Conservation (phyloP, 345 rosid species). For the Clausena lansium region DNA sequence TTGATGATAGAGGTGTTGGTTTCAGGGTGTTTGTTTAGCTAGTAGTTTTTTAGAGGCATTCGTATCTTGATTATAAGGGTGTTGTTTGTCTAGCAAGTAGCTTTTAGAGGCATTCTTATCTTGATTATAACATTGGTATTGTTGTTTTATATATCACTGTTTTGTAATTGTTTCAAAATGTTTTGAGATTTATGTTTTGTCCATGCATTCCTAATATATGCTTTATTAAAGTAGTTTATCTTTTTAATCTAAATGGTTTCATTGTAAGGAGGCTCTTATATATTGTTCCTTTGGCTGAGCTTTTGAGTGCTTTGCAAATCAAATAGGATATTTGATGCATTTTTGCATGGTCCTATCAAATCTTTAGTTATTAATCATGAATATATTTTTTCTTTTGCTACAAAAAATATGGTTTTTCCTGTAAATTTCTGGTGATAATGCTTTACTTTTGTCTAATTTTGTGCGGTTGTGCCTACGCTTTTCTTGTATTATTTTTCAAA, state of each 20-base stretch:
- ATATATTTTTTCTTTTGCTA: background rate
- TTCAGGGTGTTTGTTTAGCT: background rate
- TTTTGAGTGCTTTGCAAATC: background rate
- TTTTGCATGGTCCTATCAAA: background rate
- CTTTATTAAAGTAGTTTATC: background rate
- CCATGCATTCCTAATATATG: background rate
- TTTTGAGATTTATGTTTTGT: background rate
- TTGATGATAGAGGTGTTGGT: background rate
- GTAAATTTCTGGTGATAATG: background rate
- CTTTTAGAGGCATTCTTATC: background rate
- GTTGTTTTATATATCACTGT: background rate
- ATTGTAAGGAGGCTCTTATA: background rate
- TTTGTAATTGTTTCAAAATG: background rate
- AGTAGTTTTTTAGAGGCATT: background rate
- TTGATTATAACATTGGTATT: background rate
- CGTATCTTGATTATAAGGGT: background rate
- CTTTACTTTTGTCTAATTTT: background rate
- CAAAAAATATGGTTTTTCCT: background rate
- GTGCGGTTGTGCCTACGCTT: background rate
- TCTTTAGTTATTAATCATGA: background rate
- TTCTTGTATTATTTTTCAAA: conserved; percentile 5
- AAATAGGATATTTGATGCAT: background rate
- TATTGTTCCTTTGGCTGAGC: background rate
- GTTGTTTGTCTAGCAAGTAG: background rate
- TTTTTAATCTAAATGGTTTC: background rate